Evolutionary conservation across 768 basidiomycete genomes (phyloP).

Genomic region (Termitomyces bulborhizus): DNA sequence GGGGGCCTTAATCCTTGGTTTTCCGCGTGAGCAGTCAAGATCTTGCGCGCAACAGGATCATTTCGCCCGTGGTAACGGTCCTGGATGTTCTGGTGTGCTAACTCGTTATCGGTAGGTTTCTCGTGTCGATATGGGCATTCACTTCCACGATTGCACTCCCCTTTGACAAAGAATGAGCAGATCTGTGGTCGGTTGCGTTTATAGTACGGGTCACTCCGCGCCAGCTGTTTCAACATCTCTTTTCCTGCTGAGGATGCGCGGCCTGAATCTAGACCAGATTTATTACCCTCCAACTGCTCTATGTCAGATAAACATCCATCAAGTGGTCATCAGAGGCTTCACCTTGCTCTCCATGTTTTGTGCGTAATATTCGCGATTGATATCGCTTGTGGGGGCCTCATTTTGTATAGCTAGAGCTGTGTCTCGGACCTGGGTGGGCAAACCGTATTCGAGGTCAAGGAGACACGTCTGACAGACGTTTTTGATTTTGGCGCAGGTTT

Average conservation of each 20-base stretch:
- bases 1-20: conserved; percentile 82
- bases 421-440: conserved; percentile 96
- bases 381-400: conserved; percentile 92
- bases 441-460: conserved; percentile 90
- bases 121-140: conserved; percentile 98
- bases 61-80: conserved; percentile 91
- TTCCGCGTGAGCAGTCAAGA: conserved; percentile 75
- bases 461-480: conserved; percentile 98
- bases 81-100: conserved; percentile 88
- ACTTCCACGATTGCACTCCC: conserved; percentile 84
- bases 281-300: conserved; percentile 62
- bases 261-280: conserved; percentile 55
- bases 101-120: conserved; percentile 72
- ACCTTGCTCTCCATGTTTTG: conserved; percentile 90
- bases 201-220: conserved; percentile 94
- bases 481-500: conserved; percentile 94
- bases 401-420: conserved; percentile 83
- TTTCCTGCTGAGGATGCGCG: conserved; percentile 77
- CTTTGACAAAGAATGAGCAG: conserved; percentile 95
- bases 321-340: conserved; percentile 12
- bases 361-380: conserved; percentile 93
- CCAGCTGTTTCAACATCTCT: conserved; percentile 94
- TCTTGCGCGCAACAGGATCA: conserved; percentile 93
- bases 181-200: conserved; percentile 93
- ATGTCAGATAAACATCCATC: not conserved